A percentile compares a stretch with the other conserved stretches of the same genome.
phyloP scores from a whole-genome alignment of 2,329 filamentous ascomycete genomes.

The Fusarium drepaniforme region DNA sequence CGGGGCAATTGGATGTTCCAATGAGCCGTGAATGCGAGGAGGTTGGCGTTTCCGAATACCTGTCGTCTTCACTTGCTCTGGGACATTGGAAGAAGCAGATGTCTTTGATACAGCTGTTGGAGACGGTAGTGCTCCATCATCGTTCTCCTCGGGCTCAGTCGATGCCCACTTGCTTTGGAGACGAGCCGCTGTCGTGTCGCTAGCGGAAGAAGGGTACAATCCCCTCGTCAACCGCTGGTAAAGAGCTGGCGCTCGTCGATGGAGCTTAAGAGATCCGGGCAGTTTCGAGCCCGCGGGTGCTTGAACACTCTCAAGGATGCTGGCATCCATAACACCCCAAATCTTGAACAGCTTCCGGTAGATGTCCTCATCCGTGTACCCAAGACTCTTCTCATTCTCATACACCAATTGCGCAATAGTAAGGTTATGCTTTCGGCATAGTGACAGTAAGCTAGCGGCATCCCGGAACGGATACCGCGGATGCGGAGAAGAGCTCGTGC shows the following conservation, averaged over 20 bases:
- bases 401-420: conserved; percentile 65
- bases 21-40: conserved; percentile 58
- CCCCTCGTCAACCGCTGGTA: conserved; percentile 60
- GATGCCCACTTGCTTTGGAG: conserved; percentile 24
- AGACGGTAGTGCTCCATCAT: conserved; percentile 9
- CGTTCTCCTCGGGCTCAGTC: conserved; percentile 8
- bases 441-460: conserved; percentile 57
- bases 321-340: conserved; percentile 65
- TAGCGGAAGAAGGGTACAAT: conserved; percentile 53
- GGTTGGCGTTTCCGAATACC: conserved; percentile 44
- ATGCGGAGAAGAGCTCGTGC: conserved; percentile 43
- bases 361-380: conserved; percentile 63
- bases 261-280: conserved; percentile 61
- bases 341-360: conserved; percentile 60
- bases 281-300: conserved; percentile 56
- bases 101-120: conserved; percentile 9
- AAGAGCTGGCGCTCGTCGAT: conserved; percentile 59
- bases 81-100: conserved; percentile 7
- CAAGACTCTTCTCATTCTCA: conserved; percentile 64
- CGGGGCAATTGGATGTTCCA: conserved; percentile 60
- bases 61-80: conserved; percentile 4
- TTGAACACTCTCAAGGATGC: conserved; percentile 62
- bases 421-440: conserved; percentile 63
- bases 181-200: conserved; percentile 20
- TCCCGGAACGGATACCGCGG: conserved; percentile 62